Percentiles rank a stretch among this genome's conserved stretches.
phyloP scores from a whole-genome alignment of 495 filamentous ascomycete species.

The Daldinia vernicosa region DNA sequence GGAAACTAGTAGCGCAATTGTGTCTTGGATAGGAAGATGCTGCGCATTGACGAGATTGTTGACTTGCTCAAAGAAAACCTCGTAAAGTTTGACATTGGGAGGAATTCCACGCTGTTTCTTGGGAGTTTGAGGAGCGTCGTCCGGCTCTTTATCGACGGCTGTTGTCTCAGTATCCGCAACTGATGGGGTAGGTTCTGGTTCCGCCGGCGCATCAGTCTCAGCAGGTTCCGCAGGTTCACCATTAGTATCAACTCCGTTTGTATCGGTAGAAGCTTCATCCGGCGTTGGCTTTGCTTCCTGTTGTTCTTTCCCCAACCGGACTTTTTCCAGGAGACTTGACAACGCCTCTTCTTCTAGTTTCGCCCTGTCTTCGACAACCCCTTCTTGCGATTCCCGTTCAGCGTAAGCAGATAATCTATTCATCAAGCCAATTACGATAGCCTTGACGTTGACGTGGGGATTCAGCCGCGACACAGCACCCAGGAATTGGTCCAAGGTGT shows the following conservation, averaged over 20 bases:
- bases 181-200: slow-evolving; percentile 49
- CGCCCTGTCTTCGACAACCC: slow-evolving; percentile 72
- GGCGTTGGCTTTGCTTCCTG: slow-evolving; percentile 44
- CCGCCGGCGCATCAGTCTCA: slow-evolving; percentile 48
- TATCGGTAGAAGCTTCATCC: slow-evolving; percentile 33
- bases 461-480: slow-evolving; percentile 91
- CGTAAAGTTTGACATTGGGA: slow-evolving; percentile 87
- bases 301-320: slow-evolving; percentile 72
- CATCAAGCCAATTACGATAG: slow-evolving; percentile 98
- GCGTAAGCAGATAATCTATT: slow-evolving; percentile 93
- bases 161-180: slow-evolving; percentile 55
- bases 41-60: slow-evolving; percentile 90
- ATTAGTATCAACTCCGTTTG: slow-evolving; percentile 47
- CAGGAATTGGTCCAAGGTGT: slow-evolving; percentile 93
- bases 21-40: slow-evolving; percentile 91
- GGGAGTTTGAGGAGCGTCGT: slow-evolving; percentile 46
- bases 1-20: slow-evolving; percentile 89
- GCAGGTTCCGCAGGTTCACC: slow-evolving; percentile 45
- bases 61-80: slow-evolving; percentile 97
- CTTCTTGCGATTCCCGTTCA: slow-evolving; percentile 80
- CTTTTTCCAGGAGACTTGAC: slow-evolving; percentile 74
- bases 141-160: slow-evolving; percentile 49
- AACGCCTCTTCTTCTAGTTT: slow-evolving; percentile 87
- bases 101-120: slow-evolving; percentile 77
- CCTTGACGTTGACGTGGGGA: slow-evolving; percentile 95